Evolutionary conservation across 116 monocot species (phyloP).

Genomic region (Dioscorea cayenensis): DNA sequence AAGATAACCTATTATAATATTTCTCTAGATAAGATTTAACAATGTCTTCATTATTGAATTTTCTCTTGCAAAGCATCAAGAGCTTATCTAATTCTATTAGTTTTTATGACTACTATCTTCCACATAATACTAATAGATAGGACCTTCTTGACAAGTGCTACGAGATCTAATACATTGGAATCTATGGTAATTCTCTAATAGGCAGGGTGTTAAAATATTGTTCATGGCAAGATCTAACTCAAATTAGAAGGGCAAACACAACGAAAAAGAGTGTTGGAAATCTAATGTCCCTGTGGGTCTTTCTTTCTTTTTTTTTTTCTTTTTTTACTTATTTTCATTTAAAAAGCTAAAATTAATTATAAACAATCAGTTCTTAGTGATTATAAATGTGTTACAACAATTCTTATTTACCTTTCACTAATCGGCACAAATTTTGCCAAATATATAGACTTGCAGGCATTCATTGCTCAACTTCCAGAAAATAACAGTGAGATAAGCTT

Average conservation of each 20-base stretch:
- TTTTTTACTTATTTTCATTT: not conserved
- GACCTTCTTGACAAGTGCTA: not conserved
- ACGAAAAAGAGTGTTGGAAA: not conserved
- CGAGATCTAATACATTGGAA: not conserved
- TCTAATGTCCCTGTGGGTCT: not conserved
- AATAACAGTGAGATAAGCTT: too few species aligned
- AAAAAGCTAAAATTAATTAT: too few species aligned
- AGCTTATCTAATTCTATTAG: not conserved
- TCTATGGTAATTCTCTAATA: not conserved
- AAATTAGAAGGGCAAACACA: not conserved
- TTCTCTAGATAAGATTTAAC: too few species aligned
- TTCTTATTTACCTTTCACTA: too few species aligned
- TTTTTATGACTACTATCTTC: not conserved
- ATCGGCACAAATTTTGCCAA: too few species aligned
- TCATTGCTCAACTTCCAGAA: too few species aligned
- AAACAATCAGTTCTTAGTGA: too few species aligned
- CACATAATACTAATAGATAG: slow-evolving; percentile 3
- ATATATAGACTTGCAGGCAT: too few species aligned
- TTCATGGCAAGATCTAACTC: not conserved
- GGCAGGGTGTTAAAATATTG: not conserved
- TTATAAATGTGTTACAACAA: too few species aligned
- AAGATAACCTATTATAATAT: too few species aligned
- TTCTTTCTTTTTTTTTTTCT: not conserved
- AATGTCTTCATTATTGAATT: too few species aligned
- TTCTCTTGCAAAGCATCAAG: not conserved